Percentiles rank a stretch among this genome's conserved stretches.
Conservation (phyloP, 257 asterid genomes). For the Parsonsia alboflavescens region DNA sequence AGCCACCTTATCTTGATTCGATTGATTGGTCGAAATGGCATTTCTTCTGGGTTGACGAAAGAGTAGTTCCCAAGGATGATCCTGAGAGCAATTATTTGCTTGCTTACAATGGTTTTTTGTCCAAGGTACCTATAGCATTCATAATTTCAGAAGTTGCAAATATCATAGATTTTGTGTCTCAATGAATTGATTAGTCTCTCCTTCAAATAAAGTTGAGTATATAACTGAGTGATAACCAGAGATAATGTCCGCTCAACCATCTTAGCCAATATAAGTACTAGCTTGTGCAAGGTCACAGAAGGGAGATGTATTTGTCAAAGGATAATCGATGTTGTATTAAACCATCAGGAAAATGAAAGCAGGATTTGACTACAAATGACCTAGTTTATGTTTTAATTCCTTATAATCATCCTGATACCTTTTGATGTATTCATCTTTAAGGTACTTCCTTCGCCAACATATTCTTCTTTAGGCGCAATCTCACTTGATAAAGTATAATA, state of each 20-base stretch:
- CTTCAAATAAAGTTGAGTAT: not conserved
- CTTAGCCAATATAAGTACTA: not conserved
- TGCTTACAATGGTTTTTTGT: constrained; percentile 62
- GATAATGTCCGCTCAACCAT: not conserved
- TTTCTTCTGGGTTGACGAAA: constrained; percentile 89
- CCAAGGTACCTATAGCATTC: constrained; percentile 47
- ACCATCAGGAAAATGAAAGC: not conserved
- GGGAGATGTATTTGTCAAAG: not conserved
- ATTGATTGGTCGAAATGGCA: constrained; percentile 93
- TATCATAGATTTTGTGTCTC: not conserved
- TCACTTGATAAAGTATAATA: not conserved
- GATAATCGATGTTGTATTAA: not conserved
- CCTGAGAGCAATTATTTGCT: constrained; percentile 88
- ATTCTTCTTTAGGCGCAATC: not conserved
- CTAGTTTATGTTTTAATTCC: not conserved
- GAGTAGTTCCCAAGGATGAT: constrained; percentile 89
- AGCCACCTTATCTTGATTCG: constrained; percentile 61
- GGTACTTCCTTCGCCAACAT: not conserved
- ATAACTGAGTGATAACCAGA: not conserved
- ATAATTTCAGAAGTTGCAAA: not conserved
- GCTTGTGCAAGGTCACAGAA: not conserved
- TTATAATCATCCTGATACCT: not conserved
- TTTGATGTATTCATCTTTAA: not conserved
- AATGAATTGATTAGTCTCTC: not conserved
- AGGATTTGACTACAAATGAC: not conserved